A percentile compares a stretch with the other conserved stretches of the same genome.
Conservation (phyloP, 805 yeast species). For the Vanderwaltozyma tropicalis region DNA sequence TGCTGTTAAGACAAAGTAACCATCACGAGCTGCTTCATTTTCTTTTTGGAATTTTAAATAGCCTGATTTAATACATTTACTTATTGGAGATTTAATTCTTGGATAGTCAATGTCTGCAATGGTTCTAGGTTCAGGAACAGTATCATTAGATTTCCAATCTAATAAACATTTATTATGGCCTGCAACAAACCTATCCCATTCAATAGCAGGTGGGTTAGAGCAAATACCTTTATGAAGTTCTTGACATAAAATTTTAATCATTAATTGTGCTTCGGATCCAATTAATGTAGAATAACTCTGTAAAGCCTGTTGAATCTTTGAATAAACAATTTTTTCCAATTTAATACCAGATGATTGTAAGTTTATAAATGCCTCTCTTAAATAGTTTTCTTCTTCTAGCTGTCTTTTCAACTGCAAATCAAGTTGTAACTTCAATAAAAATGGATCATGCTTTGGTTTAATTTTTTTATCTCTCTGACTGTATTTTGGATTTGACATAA, state of each 20-base stretch:
- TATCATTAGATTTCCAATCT: conserved; percentile 30
- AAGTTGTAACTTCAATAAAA: conserved; percentile 46
- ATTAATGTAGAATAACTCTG: conserved; percentile 42
- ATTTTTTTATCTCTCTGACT: conserved; percentile 1
- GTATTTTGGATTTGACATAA: conserved; percentile 20
- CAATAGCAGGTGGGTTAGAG: conserved; percentile 48
- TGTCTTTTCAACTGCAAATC: conserved; percentile 60
- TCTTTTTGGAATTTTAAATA: conserved; percentile 30
- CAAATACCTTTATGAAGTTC: conserved; percentile 36
- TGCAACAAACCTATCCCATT: conserved; percentile 60
- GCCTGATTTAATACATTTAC: conserved; percentile 50
- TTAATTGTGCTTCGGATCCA: conserved; percentile 41
- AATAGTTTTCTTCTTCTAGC: conserved; percentile 47
- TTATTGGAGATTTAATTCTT: conserved; percentile 40
- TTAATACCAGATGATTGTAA: conserved; percentile 57
- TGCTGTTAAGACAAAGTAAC: conserved; percentile 59
- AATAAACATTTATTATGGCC: conserved; percentile 33
- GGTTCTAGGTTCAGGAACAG: conserved; percentile 35
- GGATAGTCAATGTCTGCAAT: conserved; percentile 44
- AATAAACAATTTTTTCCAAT: conserved; percentile 50
- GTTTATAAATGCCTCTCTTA: conserved; percentile 55
- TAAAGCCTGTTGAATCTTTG: conserved; percentile 50
- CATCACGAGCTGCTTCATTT: conserved; percentile 28
- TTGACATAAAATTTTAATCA: conserved; percentile 42
- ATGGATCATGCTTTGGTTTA: conserved; percentile 49